Evolutionary conservation across 2,329 filamentous ascomycete species (phyloP).

Genomic region (Colletotrichum noveboracense): DNA sequence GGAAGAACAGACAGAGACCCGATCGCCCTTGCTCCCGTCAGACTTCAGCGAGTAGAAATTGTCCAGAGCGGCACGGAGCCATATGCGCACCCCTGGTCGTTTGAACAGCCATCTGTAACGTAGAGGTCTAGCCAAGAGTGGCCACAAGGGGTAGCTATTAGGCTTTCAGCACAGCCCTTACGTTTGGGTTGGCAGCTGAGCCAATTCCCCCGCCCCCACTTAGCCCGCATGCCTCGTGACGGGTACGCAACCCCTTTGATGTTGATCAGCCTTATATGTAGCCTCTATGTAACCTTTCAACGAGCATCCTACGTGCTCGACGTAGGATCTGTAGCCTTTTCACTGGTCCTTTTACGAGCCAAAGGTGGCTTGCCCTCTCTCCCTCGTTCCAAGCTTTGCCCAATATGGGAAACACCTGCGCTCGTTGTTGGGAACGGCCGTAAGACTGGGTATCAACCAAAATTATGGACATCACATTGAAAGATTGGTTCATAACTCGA

Average conservation of each 20-base stretch:
- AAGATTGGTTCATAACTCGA: fast-evolving
- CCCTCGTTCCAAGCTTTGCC: not conserved
- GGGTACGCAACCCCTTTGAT: not conserved
- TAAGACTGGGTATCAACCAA: not conserved
- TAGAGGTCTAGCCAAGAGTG: not conserved
- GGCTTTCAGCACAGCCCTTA: not conserved
- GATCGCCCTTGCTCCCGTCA: not conserved
- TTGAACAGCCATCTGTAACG: not conserved
- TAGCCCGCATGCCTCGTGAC: not conserved
- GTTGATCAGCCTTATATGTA: not conserved
- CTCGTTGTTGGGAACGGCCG: not conserved
- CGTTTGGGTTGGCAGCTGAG: too few species aligned
- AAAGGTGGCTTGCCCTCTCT: not conserved
- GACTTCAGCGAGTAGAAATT: not conserved
- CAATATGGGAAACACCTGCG: not conserved
- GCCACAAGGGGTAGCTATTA: not conserved
- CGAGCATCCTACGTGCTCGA: not conserved
- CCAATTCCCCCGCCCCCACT: too few species aligned
- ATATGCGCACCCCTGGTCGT: fast-evolving
- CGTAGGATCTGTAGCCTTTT: not conserved
- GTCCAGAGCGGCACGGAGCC: not conserved
- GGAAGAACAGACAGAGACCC: not conserved
- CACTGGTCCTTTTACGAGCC: not conserved
- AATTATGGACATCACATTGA: not conserved
- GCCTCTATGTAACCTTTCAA: too few species aligned